Conservation (phyloP, 805 yeast genomes). For the Candida germanica region DNA sequence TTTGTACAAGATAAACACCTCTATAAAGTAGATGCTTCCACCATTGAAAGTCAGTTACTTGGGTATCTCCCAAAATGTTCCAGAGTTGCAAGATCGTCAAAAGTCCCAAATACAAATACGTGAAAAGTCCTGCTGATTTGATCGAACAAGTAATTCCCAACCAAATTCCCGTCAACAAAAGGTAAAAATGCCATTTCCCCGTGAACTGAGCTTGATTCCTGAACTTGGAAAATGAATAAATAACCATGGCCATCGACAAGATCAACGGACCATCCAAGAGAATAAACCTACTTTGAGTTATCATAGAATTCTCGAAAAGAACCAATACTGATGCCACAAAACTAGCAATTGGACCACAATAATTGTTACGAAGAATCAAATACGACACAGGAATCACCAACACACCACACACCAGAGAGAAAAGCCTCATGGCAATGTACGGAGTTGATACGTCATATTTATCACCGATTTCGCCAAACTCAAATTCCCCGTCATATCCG, state of each 20-base stretch:
- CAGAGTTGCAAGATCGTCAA: constrained; percentile 54
- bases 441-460: constrained; percentile 32
- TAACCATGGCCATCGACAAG: constrained; percentile 44
- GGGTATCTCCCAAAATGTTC: constrained; percentile 67
- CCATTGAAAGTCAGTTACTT: constrained; percentile 36
- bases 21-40: constrained; percentile 41
- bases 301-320: constrained; percentile 61
- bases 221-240: constrained; percentile 50
- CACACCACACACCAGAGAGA: constrained; percentile 57
- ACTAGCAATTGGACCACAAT: constrained; percentile 51
- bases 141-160: constrained; percentile 58
- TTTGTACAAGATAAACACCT: constrained; percentile 38
- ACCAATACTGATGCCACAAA: constrained; percentile 50
- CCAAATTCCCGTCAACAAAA: constrained; percentile 48
- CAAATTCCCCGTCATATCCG: constrained; percentile 48
- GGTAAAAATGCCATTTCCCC: constrained; percentile 49
- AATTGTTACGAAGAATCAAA: constrained; percentile 52
- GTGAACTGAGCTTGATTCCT: constrained; percentile 45
- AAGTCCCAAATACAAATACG: constrained; percentile 60
- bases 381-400: constrained; percentile 51
- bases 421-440: constrained; percentile 53
- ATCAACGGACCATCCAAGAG: constrained; percentile 44
- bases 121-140: constrained; percentile 69
- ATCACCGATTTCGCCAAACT: constrained; percentile 44
- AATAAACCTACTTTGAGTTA: constrained; percentile 55